These are phyloP conservation scores for Curvularia sp. DNA, from an alignment of 2,329 filamentous ascomycete species.

Conservation along the genomic window DNA sequence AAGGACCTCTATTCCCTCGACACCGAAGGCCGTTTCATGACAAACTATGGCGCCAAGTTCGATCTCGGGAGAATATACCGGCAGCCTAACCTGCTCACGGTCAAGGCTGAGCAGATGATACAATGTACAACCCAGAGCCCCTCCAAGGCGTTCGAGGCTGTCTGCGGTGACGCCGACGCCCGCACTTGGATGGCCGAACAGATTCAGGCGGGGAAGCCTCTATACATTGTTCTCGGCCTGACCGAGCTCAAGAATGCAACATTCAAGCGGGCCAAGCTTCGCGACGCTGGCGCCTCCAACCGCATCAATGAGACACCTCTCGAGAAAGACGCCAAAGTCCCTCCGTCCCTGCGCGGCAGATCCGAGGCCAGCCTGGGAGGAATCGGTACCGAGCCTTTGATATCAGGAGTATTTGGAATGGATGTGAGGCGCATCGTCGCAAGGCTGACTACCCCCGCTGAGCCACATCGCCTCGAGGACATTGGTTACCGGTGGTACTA, in stretches of 20 bases:
- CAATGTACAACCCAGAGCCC: constrained; percentile 44
- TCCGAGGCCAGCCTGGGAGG: constrained; percentile 38
- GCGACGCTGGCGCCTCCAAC: constrained; percentile 46
- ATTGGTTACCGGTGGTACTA: constrained; percentile 45
- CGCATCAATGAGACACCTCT: constrained; percentile 44
- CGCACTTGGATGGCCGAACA: constrained; percentile 42
- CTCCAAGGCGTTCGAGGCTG: constrained; percentile 39
- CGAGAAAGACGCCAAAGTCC: constrained; percentile 44
- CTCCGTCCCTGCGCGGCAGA: constrained; percentile 36
- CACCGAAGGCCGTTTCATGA: constrained; percentile 47
- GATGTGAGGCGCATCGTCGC: constrained; percentile 42
- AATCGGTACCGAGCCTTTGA: constrained; percentile 37
- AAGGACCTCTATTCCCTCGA: constrained; percentile 49
- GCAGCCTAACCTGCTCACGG: constrained; percentile 47
- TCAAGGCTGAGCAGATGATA: constrained; percentile 49
- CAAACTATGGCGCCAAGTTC: constrained; percentile 50
- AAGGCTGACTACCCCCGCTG: constrained; percentile 42
- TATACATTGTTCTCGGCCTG: constrained; percentile 47
- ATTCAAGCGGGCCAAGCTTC: constrained; percentile 48
- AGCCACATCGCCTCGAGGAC: constrained; percentile 44
- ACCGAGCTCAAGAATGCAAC: constrained; percentile 49
- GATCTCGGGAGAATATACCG: constrained; percentile 48
- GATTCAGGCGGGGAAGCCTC: constrained; percentile 37
- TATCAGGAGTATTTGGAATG: constrained; percentile 50
- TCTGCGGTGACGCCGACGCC: constrained; percentile 45